Evolutionary conservation across 495 filamentous ascomycete genomes (phyloP).

Genomic region (Trichocladium antarcticum): DNA sequence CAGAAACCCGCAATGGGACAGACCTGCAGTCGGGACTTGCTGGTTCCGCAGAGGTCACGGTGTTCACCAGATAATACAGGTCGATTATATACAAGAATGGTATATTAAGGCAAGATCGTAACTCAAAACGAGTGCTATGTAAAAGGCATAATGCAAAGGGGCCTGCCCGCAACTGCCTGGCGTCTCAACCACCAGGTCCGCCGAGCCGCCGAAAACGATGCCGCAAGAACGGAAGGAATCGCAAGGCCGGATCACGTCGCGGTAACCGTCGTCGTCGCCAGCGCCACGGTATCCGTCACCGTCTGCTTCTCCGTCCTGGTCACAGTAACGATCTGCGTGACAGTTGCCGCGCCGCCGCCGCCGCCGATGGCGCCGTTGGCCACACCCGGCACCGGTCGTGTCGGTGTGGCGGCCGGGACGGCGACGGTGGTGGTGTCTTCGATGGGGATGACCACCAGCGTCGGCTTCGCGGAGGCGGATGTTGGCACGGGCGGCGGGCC

Average conservation of each 20-base stretch:
- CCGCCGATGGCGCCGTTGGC: conserved; percentile 6
- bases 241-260: not conserved
- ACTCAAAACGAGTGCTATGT: too few relatives aligned
- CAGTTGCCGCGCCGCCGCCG: not conserved
- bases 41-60: too few relatives aligned
- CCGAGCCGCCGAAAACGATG: too few relatives aligned
- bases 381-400: not conserved
- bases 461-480: not conserved
- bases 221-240: too few relatives aligned
- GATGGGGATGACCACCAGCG: not conserved
- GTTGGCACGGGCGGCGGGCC: not conserved
- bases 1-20: too few relatives aligned
- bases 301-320: conserved; percentile 8
- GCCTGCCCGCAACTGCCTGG: too few relatives aligned
- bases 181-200: too few relatives aligned
- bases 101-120: too few relatives aligned
- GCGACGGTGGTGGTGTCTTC: not conserved
- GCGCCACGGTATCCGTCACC: conserved; percentile 10
- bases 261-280: not conserved
- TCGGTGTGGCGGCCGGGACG: not conserved
- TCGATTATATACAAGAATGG: too few relatives aligned
- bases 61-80: too few relatives aligned
- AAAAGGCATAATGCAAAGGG: too few relatives aligned
- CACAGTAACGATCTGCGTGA: not conserved
- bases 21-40: too few relatives aligned